phyloP scores from a whole-genome alignment of 768 basidiomycete genomes.

The Termitomyces sp. region DNA sequence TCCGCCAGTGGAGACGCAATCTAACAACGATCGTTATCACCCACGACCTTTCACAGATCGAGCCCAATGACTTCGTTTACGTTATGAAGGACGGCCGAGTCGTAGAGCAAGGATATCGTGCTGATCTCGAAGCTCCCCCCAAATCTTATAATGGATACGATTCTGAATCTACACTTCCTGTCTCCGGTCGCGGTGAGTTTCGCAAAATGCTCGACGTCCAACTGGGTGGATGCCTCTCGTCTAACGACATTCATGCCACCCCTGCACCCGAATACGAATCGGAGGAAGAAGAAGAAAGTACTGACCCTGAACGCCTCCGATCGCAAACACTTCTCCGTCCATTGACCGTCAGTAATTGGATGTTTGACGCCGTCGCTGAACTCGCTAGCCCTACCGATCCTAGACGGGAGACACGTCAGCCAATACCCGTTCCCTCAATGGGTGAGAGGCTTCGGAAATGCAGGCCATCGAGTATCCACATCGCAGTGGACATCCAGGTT shows the following conservation, averaged over 20 bases:
- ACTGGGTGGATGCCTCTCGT: slow-evolving; percentile 45
- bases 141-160: not conserved
- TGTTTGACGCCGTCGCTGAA: slow-evolving; percentile 75
- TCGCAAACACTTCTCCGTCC: slow-evolving; percentile 44
- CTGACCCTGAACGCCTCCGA: slow-evolving; percentile 21
- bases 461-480: slow-evolving; percentile 18
- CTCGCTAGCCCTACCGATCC: slow-evolving; percentile 34
- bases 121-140: slow-evolving; percentile 57
- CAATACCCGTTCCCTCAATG: slow-evolving; percentile 27
- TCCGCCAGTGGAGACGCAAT: slow-evolving; percentile 62
- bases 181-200: slow-evolving; percentile 55
- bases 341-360: slow-evolving; percentile 71
- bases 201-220: slow-evolving; percentile 58
- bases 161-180: slow-evolving; percentile 9
- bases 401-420: slow-evolving; percentile 17
- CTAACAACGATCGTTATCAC: slow-evolving; percentile 93
- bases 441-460: slow-evolving; percentile 2
- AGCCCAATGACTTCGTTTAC: slow-evolving; percentile 78
- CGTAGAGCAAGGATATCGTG: slow-evolving; percentile 83
- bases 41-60: slow-evolving; percentile 87
- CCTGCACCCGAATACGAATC: slow-evolving; percentile 16
- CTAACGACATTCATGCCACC: slow-evolving; percentile 42
- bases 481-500: slow-evolving; percentile 15
- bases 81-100: slow-evolving; percentile 78
- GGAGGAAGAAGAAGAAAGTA: slow-evolving; percentile 25